Base-by-base conservation (phyloP, 192 early-diverging fungal genomes). In the Thamnidium elegans region DNA sequence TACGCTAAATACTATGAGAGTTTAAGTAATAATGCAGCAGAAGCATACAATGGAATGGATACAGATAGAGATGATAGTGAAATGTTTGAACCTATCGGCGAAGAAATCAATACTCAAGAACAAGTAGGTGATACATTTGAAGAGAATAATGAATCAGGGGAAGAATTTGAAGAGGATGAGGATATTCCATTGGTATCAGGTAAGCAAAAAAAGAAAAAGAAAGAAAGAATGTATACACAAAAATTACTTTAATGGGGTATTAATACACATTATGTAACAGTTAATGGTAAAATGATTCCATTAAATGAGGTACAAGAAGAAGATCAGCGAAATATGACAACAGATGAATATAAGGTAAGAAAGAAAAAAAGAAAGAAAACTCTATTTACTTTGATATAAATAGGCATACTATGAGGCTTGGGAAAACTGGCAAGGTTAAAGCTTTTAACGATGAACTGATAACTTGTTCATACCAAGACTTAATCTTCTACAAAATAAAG, bases 281-380 rank as follows among this genome's bases (percentile, higher is more conserved):
- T 75, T 1, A 75, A 69, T 68, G 78, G 80, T 34, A 64, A 72
- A 15, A 67, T 73, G 61, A 71, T 82, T 14, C 74, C 78, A 10
- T 55, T 84, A 26, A 64, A 80, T 63, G 80, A 82, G 39, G 72
- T 84, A 14, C 77, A 77, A 1, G 80, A 82, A 58, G 83, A 85
- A 3, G 75, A 82, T 63, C 83, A 78, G 50, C 58, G 55, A 7
- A 62, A 77, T 20, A 85, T 85, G 83, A 77, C 83, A 2, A 73
- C 81, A 0, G 83, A 82, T 19, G 83, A 85, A 65, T 85, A 85
- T 44, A 63, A 80, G 63, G 76, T 64, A 70, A 62, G 58, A 48
- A 3, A 7, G 8, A 4, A 13, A 13, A 62, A 51, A 32, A 47
- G 13, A 26, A 60, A 30, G 20, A 52, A 52, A 60, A 20, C 4